phyloP scores from a whole-genome alignment of 73 alveolate genomes.

The Tetrahymena malaccensis region DNA sequence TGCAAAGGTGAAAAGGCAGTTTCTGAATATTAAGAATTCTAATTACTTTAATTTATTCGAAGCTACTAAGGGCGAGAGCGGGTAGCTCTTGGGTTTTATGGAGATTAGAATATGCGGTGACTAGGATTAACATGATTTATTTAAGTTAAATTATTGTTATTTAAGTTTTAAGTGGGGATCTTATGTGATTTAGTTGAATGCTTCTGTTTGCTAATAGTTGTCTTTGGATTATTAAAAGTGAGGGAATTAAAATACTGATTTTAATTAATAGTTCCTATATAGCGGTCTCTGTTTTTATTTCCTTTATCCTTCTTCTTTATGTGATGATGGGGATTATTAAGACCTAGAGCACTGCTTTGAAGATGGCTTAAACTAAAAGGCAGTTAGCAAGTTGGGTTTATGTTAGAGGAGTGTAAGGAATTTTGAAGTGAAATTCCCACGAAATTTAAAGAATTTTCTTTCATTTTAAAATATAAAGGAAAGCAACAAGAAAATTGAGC shows the following conservation, averaged over 20 bases:
- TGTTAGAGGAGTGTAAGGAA: too few species aligned
- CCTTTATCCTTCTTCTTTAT: background rate
- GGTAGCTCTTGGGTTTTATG: background rate
- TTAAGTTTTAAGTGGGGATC: background rate
- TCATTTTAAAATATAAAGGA: too few species aligned
- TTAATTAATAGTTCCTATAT: background rate
- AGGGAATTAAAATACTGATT: background rate
- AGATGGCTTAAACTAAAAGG: background rate
- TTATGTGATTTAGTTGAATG: background rate
- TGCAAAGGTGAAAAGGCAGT: background rate
- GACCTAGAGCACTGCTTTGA: background rate
- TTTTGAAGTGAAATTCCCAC: too few species aligned
- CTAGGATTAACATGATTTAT: background rate
- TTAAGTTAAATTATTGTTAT: background rate
- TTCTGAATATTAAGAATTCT: background rate
- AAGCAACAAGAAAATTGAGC: too few species aligned
- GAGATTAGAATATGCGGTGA: background rate
- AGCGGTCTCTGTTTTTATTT: background rate
- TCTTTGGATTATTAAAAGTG: background rate
- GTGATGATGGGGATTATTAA: background rate
- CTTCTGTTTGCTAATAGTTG: background rate
- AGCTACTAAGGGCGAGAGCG: background rate
- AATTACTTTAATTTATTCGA: background rate
- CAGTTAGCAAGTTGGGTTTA: too few species aligned
- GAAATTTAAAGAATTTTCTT: too few species aligned